A percentile compares a stretch with the other conserved stretches of the same genome.
These are phyloP conservation scores for Solanum corneliomulleri DNA, from an alignment of 257 asterid species.

Conservation along the genomic window DNA sequence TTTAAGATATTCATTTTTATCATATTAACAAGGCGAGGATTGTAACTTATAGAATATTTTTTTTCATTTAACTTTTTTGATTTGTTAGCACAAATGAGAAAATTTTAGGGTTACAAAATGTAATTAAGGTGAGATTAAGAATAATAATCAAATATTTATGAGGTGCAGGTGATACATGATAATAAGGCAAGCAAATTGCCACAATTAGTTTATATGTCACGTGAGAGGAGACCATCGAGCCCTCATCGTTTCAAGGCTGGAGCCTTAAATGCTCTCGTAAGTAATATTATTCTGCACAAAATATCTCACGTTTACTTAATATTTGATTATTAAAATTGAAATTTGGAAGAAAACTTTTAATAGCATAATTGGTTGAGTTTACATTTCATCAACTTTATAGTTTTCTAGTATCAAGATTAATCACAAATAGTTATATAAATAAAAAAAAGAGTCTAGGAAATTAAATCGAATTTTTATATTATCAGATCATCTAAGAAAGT, in stretches of 20 bases:
- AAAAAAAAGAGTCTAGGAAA: neutral
- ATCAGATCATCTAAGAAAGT: neutral
- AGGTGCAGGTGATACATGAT: conserved; percentile 50
- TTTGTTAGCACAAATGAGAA: no score
- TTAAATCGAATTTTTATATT: neutral
- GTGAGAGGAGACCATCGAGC: conserved; percentile 41
- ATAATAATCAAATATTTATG: neutral
- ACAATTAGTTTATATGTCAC: conserved; percentile 48
- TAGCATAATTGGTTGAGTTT: neutral
- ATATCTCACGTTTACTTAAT: accelerated
- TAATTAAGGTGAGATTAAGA: neutral
- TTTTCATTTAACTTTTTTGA: no score
- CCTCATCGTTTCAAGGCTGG: conserved; percentile 71
- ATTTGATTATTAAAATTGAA: neutral
- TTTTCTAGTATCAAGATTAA: neutral
- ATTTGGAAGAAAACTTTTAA: neutral
- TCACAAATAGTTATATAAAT: neutral
- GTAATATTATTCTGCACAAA: neutral
- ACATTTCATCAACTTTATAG: neutral
- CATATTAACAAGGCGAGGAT: no score
- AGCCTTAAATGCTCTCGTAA: conserved; percentile 49
- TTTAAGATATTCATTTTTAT: no score
- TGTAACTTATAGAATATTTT: neutral
- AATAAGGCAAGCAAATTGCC: conserved; percentile 25
- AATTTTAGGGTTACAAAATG: neutral